Base-by-base conservation (phyloP, 495 filamentous ascomycete species). In the Xylaria curta region DNA sequence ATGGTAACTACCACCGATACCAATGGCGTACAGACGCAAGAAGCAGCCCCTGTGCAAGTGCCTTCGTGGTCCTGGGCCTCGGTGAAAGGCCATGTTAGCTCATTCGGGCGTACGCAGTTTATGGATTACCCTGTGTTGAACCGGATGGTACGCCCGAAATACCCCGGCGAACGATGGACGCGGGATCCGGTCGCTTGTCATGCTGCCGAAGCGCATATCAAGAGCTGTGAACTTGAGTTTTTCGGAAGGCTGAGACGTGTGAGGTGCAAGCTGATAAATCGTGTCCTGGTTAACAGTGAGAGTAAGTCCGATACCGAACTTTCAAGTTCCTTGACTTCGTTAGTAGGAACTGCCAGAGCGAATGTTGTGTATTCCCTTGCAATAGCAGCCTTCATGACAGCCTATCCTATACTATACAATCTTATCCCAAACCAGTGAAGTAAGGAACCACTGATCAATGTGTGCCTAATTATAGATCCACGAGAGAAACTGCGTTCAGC, bases 31-130 rank as follows among this genome's bases (percentile, higher is more conserved):
- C 8, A 38, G 15, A 36, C 56, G 4, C 12, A 59, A 38, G 40
- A 6, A 21, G 15, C 38, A 12, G 44, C 28, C 19, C 12, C 31
- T 21, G 6, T 47, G 8, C 13, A 54, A 10, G 17, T 17, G 4
- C 65, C 65, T 1, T 68, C 66, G 1, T 68, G 66, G 66, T 68
- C 66, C 13, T 58, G 66, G 66, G 66, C 36, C 0, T 1, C 49
- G 51, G 4, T 68, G 1, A 8, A 46, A 26, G 49, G 49, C 13
- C 51, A 46, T 4, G 66, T 58, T 5, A 8, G 5, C 33, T 36
- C 33, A 36, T 36, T 36, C 3, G 3, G 1, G 28, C 28, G 28
- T 31, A 31, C 28, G 3, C 3, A 31, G 1, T 31, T 31, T 31
- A 31, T 31, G n/a, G n/a, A 24, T 1, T 56, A 68, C 38, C 17